These are phyloP conservation scores for Acer campestre DNA, from an alignment of 345 rosid genomes.

Conservation along the genomic window DNA sequence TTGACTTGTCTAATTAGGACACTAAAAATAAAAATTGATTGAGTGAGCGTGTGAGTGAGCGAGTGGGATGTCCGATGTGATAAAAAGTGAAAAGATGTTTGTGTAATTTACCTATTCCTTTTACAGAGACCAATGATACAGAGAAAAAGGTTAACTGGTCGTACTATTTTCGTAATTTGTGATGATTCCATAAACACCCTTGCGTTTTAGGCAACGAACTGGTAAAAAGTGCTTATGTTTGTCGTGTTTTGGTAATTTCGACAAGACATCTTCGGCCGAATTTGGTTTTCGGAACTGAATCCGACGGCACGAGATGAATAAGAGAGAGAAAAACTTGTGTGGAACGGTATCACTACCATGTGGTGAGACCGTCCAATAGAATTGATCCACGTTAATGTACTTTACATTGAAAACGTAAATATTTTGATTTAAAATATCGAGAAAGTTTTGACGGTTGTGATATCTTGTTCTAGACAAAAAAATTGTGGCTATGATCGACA, in stretches of 20 bases:
- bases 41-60: too few relatives aligned
- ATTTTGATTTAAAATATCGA: conserved; percentile 23
- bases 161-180: conserved; percentile 28
- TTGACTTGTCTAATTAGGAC: too few relatives aligned
- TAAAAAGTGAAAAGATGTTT: neutral
- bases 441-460: conserved; percentile 40
- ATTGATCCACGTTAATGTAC: too few relatives aligned
- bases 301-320: conserved; percentile 39
- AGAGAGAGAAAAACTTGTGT: too few relatives aligned
- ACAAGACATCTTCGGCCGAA: conserved; percentile 29
- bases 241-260: conserved; percentile 21
- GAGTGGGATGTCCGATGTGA: neutral
- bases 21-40: too few relatives aligned
- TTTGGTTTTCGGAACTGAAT: conserved; percentile 50
- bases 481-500: conserved; percentile 35
- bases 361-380: too few relatives aligned
- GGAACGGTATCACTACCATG: too few relatives aligned
- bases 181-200: conserved; percentile 14
- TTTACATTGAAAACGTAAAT: too few relatives aligned
- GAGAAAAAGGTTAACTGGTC: conserved; percentile 28
- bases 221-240: fast-evolving
- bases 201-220: neutral
- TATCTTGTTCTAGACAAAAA: conserved; percentile 11
- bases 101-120: conserved; percentile 14
- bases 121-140: conserved; percentile 33